A percentile compares a stretch with the other conserved stretches of the same genome.
Conservation (phyloP, 768 basidiomycete genomes). For the Serendipita sp. region DNA sequence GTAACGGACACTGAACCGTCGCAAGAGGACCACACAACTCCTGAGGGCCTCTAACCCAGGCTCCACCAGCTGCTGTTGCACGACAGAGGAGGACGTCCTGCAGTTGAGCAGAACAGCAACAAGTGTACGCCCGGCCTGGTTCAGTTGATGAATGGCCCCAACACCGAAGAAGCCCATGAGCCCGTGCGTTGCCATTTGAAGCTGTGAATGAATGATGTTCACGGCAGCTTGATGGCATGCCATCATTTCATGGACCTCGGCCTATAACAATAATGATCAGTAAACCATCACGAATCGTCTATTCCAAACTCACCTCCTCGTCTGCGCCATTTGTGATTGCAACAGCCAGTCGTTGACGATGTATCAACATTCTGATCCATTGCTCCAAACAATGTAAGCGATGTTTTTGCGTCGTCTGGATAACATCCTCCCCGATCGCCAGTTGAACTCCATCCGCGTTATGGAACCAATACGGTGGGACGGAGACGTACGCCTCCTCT, state of each 20-base stretch:
- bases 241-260: constrained; percentile 2
- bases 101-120: constrained; percentile 79
- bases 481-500: constrained; percentile 57
- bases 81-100: constrained; percentile 42
- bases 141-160: constrained; percentile 89
- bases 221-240: not conserved
- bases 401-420: constrained; percentile 78
- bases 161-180: constrained; percentile 24
- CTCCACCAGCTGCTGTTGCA: constrained; percentile 51
- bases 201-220: constrained; percentile 14
- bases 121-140: constrained; percentile 82
- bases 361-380: constrained; percentile 73
- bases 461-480: constrained; percentile 70
- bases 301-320: not conserved
- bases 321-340: not conserved
- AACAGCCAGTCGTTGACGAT: constrained; percentile 50
- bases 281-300: not conserved
- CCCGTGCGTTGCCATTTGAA: constrained; percentile 41
- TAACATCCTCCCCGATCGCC: constrained; percentile 49
- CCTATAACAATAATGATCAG: not conserved
- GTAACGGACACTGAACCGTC: constrained; percentile 82
- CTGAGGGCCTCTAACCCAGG: constrained; percentile 73
- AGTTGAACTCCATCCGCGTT: constrained; percentile 55
- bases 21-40: constrained; percentile 74
- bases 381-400: constrained; percentile 78